Evolutionary conservation across 768 basidiomycete species (phyloP).

Genomic region (Leucocoprinus birnbaumii): DNA sequence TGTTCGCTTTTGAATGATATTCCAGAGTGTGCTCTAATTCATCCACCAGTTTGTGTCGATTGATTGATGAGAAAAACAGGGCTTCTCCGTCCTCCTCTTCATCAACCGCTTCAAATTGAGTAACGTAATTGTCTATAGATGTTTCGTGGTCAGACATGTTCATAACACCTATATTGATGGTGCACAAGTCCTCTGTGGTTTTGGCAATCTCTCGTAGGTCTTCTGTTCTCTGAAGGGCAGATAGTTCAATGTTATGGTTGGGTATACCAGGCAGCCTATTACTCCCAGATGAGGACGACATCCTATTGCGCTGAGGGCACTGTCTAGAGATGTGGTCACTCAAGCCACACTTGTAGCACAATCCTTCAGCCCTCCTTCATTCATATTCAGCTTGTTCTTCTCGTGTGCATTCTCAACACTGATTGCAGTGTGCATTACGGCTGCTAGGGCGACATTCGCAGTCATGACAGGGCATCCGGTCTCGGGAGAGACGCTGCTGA

Average conservation of each 20-base stretch:
- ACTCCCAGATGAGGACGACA: conserved; percentile 1
- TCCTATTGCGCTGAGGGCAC: conserved; percentile 22
- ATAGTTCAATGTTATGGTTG: conserved; percentile 4
- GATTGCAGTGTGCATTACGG: background rate
- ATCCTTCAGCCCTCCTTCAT: conserved; percentile 13
- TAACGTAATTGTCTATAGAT: too few species aligned
- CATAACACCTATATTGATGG: conserved; percentile 1
- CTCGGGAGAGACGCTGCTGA: too few species aligned
- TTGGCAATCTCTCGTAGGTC: conserved; percentile 4
- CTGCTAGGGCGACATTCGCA: too few species aligned
- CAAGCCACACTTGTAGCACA: conserved; percentile 26
- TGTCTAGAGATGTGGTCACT: conserved; percentile 24
- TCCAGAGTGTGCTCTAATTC: too few species aligned
- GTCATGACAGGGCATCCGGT: too few species aligned
- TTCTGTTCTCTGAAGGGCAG: background rate
- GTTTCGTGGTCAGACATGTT: background rate
- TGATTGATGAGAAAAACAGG: too few species aligned
- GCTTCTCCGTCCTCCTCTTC: too few species aligned
- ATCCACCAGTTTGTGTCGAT: too few species aligned
- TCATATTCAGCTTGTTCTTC: conserved; percentile 8
- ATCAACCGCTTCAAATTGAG: too few species aligned
- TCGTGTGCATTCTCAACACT: too few species aligned
- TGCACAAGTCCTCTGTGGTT: conserved; percentile 12
- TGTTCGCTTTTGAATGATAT: too few species aligned
- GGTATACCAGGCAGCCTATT: conserved; percentile 15